phyloP scores from a whole-genome alignment of 495 filamentous ascomycete genomes.

The Barbatosphaeria neglecta region DNA sequence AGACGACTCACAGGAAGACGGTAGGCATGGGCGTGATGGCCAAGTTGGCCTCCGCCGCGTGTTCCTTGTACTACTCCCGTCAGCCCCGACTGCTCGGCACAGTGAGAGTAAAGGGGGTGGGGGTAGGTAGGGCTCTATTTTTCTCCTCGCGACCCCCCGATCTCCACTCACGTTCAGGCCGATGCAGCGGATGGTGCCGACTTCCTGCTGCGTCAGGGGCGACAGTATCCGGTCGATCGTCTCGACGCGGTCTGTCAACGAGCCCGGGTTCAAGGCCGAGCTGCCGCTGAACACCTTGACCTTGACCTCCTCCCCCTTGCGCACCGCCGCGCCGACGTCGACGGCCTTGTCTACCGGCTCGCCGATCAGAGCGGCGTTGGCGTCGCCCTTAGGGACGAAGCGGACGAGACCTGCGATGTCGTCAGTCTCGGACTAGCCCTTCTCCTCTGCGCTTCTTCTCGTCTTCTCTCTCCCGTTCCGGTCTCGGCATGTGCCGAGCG shows the following conservation, averaged over 20 bases:
- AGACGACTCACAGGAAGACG: constrained; percentile 31
- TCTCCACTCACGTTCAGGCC: constrained; percentile 29
- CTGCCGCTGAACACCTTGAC: constrained; percentile 43
- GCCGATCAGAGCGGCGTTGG: constrained; percentile 40
- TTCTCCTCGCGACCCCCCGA: background rate
- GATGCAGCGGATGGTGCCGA: constrained; percentile 34
- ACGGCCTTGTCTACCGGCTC: constrained; percentile 41
- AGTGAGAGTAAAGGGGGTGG: too few species aligned
- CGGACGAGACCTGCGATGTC: constrained; percentile 41
- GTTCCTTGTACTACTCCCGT: constrained; percentile 30
- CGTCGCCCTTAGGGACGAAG: constrained; percentile 43
- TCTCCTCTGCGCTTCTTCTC: background rate
- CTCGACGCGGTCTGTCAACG: constrained; percentile 35
- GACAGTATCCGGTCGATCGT: constrained; percentile 43
- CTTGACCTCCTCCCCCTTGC: constrained; percentile 41
- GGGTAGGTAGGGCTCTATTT: background rate
- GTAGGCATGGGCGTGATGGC: constrained; percentile 29
- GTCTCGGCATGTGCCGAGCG: background rate
- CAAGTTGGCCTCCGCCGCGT: constrained; percentile 35
- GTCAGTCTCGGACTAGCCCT: background rate
- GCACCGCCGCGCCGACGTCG: constrained; percentile 44
- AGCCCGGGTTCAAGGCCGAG: constrained; percentile 42
- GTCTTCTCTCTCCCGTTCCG: background rate
- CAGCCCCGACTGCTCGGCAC: background rate
- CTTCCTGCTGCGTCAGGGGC: constrained; percentile 35